phyloP scores from a whole-genome alignment of 495 filamentous ascomycete genomes.

The Tuber magnatum region DNA sequence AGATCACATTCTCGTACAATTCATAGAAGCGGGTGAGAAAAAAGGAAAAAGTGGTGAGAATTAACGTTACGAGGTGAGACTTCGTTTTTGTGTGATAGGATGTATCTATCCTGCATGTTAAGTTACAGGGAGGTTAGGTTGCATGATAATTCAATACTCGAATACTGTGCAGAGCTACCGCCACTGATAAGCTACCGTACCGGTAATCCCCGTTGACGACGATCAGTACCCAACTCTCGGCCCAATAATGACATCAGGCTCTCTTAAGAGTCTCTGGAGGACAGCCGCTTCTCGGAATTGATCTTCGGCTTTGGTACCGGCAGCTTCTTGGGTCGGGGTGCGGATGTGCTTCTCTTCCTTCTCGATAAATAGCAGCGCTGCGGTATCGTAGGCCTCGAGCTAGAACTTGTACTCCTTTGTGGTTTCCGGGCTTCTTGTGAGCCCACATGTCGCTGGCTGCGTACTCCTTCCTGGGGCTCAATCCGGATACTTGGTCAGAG shows the following conservation, averaged over 20 bases:
- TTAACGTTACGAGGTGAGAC: not conserved
- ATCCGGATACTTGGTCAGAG: conserved; percentile 24
- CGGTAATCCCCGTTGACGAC: not conserved
- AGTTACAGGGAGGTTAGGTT: not conserved
- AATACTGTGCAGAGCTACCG: not conserved
- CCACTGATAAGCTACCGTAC: not conserved
- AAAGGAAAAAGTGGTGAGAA: not conserved
- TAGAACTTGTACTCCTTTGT: conserved; percentile 24
- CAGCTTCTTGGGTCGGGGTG: conserved; percentile 18
- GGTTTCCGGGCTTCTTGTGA: conserved; percentile 25
- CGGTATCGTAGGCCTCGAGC: conserved; percentile 28
- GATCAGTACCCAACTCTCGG: not conserved
- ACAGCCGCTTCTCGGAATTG: conserved; percentile 28
- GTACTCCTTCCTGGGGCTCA: conserved; percentile 17
- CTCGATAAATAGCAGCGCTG: conserved; percentile 30
- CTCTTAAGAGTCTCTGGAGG: not conserved
- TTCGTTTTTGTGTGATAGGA: not conserved
- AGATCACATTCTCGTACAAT: not conserved
- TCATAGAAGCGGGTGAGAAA: not conserved
- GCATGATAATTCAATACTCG: not conserved
- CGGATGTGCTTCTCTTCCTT: conserved; percentile 31
- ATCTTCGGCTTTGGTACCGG: conserved; percentile 20
- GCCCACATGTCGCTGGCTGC: conserved; percentile 31
- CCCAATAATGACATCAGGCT: not conserved
- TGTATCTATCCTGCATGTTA: not conserved